Conservation (phyloP, 2,329 filamentous ascomycete genomes). For the Monilinia fructigena region DNA sequence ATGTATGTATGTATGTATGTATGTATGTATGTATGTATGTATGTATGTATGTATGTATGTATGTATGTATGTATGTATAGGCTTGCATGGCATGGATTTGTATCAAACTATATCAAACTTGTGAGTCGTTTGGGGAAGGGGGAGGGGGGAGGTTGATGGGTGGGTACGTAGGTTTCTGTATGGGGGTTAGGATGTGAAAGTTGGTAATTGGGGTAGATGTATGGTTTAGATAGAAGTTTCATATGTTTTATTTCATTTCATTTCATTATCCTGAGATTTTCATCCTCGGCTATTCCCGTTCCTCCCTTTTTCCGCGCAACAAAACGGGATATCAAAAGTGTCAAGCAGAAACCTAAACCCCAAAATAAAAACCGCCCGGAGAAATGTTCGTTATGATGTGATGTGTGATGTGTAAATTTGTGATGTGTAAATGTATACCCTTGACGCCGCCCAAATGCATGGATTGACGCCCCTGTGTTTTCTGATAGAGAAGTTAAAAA, state of each 20-base stretch:
- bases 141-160: background rate
- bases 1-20: too few relatives aligned
- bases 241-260: background rate
- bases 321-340: slow-evolving; percentile 9
- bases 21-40: too few relatives aligned
- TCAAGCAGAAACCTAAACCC: background rate
- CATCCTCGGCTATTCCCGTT: background rate
- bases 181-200: too few relatives aligned
- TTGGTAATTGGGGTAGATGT: too few relatives aligned
- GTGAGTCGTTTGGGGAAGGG: too few relatives aligned
- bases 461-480: slow-evolving; percentile 10
- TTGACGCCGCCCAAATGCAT: slow-evolving; percentile 19
- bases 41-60: too few relatives aligned
- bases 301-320: background rate
- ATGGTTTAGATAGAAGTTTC: too few relatives aligned
- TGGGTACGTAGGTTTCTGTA: background rate
- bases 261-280: slow-evolving; percentile 1
- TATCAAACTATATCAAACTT: too few relatives aligned
- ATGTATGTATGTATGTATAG: too few relatives aligned
- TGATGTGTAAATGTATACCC: background rate
- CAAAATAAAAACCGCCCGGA: background rate
- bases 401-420: too few relatives aligned
- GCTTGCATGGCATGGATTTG: too few relatives aligned
- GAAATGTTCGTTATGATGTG: too few relatives aligned
- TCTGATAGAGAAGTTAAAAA: background rate